These are phyloP conservation scores for Chalciporus chontae DNA, from an alignment of 768 basidiomycete species.

Conservation along the genomic window DNA sequence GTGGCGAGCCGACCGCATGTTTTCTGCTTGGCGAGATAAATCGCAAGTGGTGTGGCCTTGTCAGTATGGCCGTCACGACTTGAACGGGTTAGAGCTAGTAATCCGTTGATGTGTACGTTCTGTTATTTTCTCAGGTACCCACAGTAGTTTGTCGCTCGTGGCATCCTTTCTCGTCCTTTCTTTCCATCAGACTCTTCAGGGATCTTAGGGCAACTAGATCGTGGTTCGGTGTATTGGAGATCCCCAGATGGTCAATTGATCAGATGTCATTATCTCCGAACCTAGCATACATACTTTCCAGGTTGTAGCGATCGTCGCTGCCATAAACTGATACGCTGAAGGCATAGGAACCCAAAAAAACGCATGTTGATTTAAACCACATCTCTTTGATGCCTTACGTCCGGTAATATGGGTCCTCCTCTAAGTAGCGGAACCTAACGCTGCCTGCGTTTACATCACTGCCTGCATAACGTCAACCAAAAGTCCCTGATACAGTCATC, in stretches of 20 bases:
- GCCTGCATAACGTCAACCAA: neutral
- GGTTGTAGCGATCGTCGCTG: conserved; percentile 7
- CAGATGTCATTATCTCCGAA: conserved; percentile 4
- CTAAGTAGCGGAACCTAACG: conserved; percentile 6
- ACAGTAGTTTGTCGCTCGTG: neutral
- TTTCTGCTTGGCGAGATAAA: conserved; percentile 35
- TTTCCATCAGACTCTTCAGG: neutral
- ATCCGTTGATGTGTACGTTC: neutral
- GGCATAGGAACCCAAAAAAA: neutral
- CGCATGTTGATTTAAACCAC: neutral
- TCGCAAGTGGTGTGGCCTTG: conserved; percentile 21
- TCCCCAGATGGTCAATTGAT: conserved; percentile 13
- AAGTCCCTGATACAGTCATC: neutral
- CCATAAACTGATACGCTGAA: conserved; percentile 7
- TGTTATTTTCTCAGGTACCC: neutral
- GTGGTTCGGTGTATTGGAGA: neutral
- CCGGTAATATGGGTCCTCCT: conserved; percentile 15
- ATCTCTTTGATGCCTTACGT: conserved; percentile 14
- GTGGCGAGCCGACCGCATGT: conserved; percentile 31
- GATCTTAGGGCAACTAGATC: neutral
- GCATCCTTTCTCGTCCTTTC: neutral
- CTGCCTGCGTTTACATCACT: conserved; percentile 14
- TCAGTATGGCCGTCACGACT: conserved; percentile 14
- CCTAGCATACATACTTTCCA: conserved; percentile 11
- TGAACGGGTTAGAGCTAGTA: neutral